Evolutionary conservation across 2,329 filamentous ascomycete genomes (phyloP), one percentile per base, ranked within the genome.

Genomic region (Lachnellula cervina): DNA sequence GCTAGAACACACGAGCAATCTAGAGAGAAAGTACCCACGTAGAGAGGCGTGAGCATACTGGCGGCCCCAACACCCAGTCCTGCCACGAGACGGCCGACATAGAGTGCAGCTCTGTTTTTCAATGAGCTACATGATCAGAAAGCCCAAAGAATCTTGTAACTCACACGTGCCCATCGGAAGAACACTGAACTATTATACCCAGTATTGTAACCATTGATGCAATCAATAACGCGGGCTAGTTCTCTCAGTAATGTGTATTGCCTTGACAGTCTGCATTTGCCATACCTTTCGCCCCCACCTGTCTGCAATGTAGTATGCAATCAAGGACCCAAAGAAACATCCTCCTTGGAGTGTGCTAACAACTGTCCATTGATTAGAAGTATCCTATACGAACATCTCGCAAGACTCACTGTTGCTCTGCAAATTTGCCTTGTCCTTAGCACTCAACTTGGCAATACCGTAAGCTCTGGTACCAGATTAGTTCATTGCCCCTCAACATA

Each of bases 301-400:
- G 54, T 77, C 73, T 5, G 74, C 71, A 35, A 68, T 49, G 45
- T 64, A 69, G 40, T 66, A 69, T 23, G 73, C 78, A 53, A 80
- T 59, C 59, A 88, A 75, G 56, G 83, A 83, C 37, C 84, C 84
- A 51, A 80, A 74, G 68, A 88, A 88, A 59, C 83, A 86, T 50
- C 86, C 86, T 43, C 80, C 84, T 70, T 89, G 85, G 9, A 89
- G 77, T 0, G 82, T 86, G n/a, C 84, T 87, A 28, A 88, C 86
- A 56, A 89, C 80, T 68, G n/a, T 11, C 8, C 4, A 42, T 17
- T 5, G 37, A 28, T 59, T 35, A 54, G 51, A 23, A 42, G 32
- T 6, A 16, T 4, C 14, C 1, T 3, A 21, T 8, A 4, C 16
- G 16, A 21, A 14, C 14, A 37, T 37, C 7, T 32, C 35, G 13